Evolutionary conservation across 163 green algal species (phyloP).

Genomic region (Scenedesmus sp.): DNA sequence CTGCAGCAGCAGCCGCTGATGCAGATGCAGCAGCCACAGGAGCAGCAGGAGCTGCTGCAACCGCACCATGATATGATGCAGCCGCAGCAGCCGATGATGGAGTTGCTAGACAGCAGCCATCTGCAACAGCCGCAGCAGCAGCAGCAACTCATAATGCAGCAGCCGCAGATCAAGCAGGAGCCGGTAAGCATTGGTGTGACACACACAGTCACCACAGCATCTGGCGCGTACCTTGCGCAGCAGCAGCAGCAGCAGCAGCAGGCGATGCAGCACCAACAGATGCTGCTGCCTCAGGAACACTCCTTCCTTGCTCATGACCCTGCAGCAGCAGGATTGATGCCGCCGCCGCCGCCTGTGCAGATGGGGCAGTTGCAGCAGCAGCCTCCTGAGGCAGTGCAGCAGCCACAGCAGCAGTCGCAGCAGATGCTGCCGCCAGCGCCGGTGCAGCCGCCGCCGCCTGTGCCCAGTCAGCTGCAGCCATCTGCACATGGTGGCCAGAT

Average conservation of each 20-base stretch:
- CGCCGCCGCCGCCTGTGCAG: slow-evolving; percentile 9
- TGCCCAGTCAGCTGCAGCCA: background rate
- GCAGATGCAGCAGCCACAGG: slow-evolving; percentile 18
- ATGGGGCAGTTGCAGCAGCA: slow-evolving; percentile 27
- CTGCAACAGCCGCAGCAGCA: slow-evolving; percentile 43
- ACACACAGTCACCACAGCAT: background rate
- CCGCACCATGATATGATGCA: slow-evolving; percentile 10
- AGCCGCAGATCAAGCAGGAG: slow-evolving; percentile 17
- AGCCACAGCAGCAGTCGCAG: slow-evolving; percentile 42
- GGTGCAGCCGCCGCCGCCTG: background rate
- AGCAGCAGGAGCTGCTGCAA: slow-evolving; percentile 49
- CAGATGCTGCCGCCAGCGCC: background rate
- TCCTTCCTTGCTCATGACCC: background rate
- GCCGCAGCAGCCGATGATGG: background rate
- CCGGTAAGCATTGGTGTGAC: background rate
- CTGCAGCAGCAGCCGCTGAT: slow-evolving; percentile 44
- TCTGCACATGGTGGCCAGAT: background rate
- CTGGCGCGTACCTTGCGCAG: slow-evolving; percentile 1
- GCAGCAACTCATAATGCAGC: slow-evolving; percentile 22
- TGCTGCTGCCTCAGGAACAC: background rate
- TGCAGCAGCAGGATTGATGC: background rate
- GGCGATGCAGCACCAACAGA: slow-evolving; percentile 17
- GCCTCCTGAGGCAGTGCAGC: background rate
- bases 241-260: slow-evolving; percentile 10
- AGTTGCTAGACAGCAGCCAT: slow-evolving; percentile 2